Evolutionary conservation across 1,139 yeast species (phyloP), one percentile per base, ranked within the genome.

Genomic region (Sugiyamaella sp.): DNA sequence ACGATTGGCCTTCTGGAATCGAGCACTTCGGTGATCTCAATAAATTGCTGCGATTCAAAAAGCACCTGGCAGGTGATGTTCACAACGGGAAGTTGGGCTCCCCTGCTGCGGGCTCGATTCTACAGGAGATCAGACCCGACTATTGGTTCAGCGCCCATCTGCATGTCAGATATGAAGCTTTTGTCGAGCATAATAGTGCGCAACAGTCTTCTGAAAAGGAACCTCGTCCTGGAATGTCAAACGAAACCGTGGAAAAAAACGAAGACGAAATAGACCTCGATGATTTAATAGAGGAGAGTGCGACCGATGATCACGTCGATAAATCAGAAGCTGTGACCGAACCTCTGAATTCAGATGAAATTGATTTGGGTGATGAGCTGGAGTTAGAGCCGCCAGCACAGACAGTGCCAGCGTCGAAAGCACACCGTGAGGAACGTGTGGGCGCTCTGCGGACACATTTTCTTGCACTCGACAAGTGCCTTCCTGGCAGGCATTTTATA

Each of bases 1-100:
- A 93, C 68, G 99, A 93, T 71, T 93, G 99, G 99, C 99, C 99
- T 0, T 82, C 78, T 46, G 89, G 89, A 2, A 83, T 90, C 16
- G 88, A 80, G 46, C 72, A 81, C 16, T 71, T 79, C 66, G 99
- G 98, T 0, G 70, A 88, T 63, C 43, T 75, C 9, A 56, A 66
- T 0, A 59, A 63, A 35, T 71, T 93, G 16, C 62, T 93, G 25
- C 68, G 66, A 24, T 59, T 63, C 21, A 93, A 95, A 67, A 89
- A 86, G 0, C 87, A 78, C 64, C 88, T 93, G 66, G 75, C 72
- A 57, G 64, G 66, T 1, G 98, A 93, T 67, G 78, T 90, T 1
- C 71, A 75, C 1, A 72, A 71, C 1, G 82, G 84, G 0, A 72
- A 72, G 22, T 72, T 93, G 51, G 99, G 99, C 0, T 86, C 87